Percentiles rank a stretch among this genome's conserved stretches.
Conservation (phyloP, 257 asterid genomes). For the Nicotiana tabacum region DNA sequence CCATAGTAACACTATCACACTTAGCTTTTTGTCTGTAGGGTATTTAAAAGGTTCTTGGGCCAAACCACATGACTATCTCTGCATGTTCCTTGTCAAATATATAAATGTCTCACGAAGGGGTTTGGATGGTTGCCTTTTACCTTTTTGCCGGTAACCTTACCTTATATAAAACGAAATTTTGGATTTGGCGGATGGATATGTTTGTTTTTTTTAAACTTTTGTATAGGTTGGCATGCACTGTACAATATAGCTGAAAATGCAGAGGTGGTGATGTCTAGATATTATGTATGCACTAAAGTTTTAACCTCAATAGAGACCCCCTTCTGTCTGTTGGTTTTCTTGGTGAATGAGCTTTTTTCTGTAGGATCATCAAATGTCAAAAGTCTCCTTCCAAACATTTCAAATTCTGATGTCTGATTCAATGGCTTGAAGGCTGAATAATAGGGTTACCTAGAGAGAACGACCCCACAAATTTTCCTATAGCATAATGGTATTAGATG, state of each 20-base stretch:
- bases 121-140: not conserved
- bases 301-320: not conserved
- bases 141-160: conserved; percentile 6
- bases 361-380: not conserved
- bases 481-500: not conserved
- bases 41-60: not conserved
- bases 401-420: not conserved
- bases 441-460: not conserved
- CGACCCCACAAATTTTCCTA: not conserved
- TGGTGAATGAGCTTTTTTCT: not conserved
- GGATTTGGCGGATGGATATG: conserved; percentile 5
- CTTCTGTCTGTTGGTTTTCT: not conserved
- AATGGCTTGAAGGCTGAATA: not conserved
- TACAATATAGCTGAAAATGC: conserved; percentile 15
- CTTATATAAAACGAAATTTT: not conserved
- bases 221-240: conserved; percentile 16
- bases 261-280: conserved; percentile 12
- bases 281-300: conserved; percentile 1
- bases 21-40: not conserved
- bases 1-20: conserved; percentile 24
- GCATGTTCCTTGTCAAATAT: not conserved
- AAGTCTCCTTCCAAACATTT: not conserved
- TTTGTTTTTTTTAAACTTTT: not conserved
- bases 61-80: not conserved
- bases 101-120: not conserved